Base-by-base conservation (phyloP, 768 basidiomycete species). In the Termitomyces eurrhizus region DNA sequence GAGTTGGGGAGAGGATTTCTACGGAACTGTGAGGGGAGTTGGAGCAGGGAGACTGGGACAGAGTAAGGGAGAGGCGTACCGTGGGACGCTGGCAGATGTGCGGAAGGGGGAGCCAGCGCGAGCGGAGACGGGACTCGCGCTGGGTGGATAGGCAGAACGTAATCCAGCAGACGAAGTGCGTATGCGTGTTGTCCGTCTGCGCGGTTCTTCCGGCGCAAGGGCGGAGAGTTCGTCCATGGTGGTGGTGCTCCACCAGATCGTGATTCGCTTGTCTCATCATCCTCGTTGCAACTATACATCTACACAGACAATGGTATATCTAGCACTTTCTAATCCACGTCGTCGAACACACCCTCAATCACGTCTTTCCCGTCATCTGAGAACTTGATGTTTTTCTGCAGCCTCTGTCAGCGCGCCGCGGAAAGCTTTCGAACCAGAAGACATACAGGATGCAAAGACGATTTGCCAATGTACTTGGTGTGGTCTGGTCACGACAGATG, bases 401-500 rank as follows among this genome's bases (percentile, higher is more conserved):
- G 37, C 29, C 8, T 4, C 32, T 32, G 16, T 64, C 50, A 52
- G 57, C 55, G 53, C 33, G 41, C 46, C 33, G 44, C 42, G 16
- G 45, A 60, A 13, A 32, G 49, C 24, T 24, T 49, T 52, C 46
- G 8, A 39, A 42, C n/a, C n/a, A 21, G 4, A 53, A 51, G 5
- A 74, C 78, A 70, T 56, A 78, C 79, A 32, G 71, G 67, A 64
- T 80, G 75, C n/a, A 66, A 63, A 16, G 75, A 79, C 8, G 89
- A 90, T 69, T 83, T 90, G 14, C 90, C 91, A 59, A 93, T 76
- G 64, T 91, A 93, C 70, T 94, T 94, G 8, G 92, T 94, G 66
- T 93, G 92, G 61, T 87, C 92, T 93, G 60, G 52, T 29, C 26
- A 54, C 57, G 29, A 35, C 50, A 59, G 7, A 37, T 49, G 42